Conservation (phyloP, 2,329 filamentous ascomycete species). For the Xylogone sp. region DNA sequence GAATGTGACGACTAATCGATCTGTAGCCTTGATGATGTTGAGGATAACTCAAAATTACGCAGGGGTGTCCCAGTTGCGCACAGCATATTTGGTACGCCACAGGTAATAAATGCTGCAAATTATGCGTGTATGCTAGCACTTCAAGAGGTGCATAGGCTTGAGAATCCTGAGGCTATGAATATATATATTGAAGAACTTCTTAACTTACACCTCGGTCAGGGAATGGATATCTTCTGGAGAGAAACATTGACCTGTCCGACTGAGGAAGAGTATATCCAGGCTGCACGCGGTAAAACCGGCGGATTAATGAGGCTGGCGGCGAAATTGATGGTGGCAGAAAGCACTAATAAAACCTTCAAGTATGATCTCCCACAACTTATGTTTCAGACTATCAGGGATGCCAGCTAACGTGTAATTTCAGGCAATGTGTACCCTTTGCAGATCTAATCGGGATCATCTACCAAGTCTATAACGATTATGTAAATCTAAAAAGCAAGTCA, state of each 20-base stretch:
- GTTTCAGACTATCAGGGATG: not conserved
- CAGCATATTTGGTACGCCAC: constrained; percentile 77
- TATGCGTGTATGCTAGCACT: constrained; percentile 83
- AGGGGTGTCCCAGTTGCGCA: constrained; percentile 80
- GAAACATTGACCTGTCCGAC: constrained; percentile 79
- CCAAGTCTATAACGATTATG: constrained; percentile 91
- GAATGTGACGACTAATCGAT: no score
- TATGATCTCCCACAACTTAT: constrained; percentile 17
- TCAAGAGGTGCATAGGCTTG: constrained; percentile 67
- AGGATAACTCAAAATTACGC: constrained; percentile 74
- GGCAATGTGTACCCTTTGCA: constrained; percentile 78
- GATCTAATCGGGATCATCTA: constrained; percentile 83
- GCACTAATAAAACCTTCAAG: constrained; percentile 39
- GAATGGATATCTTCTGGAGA: constrained; percentile 89
- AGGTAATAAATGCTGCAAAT: constrained; percentile 89
- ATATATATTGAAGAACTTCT: constrained; percentile 81
- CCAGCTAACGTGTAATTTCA: constrained; percentile 21
- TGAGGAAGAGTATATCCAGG: constrained; percentile 89
- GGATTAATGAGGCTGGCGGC: constrained; percentile 81
- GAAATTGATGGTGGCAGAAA: constrained; percentile 83
- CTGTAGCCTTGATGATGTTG: constrained; percentile 90
- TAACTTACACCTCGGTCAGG: constrained; percentile 82
- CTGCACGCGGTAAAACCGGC: constrained; percentile 89
- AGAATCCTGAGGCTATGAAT: constrained; percentile 61
- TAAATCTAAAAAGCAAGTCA: no score